Evolutionary conservation across 768 basidiomycete species (phyloP), one percentile per base, ranked within the genome.

Genomic region (Lactarius vividus): DNA sequence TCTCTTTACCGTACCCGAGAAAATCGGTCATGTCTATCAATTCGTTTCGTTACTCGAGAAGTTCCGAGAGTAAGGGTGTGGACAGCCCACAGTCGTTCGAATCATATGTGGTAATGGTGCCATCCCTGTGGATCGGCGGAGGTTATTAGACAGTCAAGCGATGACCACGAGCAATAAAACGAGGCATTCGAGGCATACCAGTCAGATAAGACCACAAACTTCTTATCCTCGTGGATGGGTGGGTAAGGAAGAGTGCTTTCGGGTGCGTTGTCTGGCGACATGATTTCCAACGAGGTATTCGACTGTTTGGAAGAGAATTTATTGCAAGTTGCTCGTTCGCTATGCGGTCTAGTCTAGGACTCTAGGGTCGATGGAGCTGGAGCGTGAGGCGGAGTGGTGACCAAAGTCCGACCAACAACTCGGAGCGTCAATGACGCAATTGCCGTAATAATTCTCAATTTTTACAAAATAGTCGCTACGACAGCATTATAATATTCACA

Each of bases 81-180:
- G 35, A 37, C 35, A 15, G 71, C 87, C 68, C 74, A 94, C 91
- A 94, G 72, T 97, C 95, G 75, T 98, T 98, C 8, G 92, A 94
- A 74, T 98, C 95, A 72, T 84, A 85, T 46, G 85, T 94, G 3
- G 95, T 96, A 78, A 98, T 96, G 16, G 95, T 98, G 72, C 91
- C 91, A 79, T 94, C 91, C 92, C 91, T 92, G 74, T 6, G n/a
- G 4, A 26, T 1, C 18, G n/a, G 35, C 23, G 18, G 42, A 20
- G 26, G 46, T 35, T 23, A 15, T 13, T 39, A 15, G 39, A n/a
- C 23, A 6, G 23, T 55, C 31, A 49, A 18, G 35, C 29, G 26
- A 33, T 4, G 0, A 10, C 20, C 9, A 23, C 13, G 10, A n/a
- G 23, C 46, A 49, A 26, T 26, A 11, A 49, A 20, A 49, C n/a